phyloP scores from a whole-genome alignment of 768 basidiomycete species.

The Boletus tylopilopsis region DNA sequence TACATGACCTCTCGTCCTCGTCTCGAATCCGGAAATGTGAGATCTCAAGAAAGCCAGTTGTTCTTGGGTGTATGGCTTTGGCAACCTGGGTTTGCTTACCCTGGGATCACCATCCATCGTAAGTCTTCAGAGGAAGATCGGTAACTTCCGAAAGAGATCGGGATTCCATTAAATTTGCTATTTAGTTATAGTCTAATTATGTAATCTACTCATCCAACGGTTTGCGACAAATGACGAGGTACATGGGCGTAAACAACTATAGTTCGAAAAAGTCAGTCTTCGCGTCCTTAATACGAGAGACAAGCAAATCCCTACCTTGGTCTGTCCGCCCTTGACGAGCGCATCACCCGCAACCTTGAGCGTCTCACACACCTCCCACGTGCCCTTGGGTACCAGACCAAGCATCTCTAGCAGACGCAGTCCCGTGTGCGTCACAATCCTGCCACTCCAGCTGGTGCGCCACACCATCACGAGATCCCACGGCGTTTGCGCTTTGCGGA shows the following conservation, averaged over 20 bases:
- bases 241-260: slow-evolving; percentile 91
- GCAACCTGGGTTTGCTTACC: slow-evolving; percentile 62
- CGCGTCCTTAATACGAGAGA: not conserved
- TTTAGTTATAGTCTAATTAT: not conserved
- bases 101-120: slow-evolving; percentile 53
- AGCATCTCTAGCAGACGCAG: slow-evolving; percentile 74
- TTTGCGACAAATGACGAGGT: slow-evolving; percentile 61
- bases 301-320: slow-evolving; percentile 50
- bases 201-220: slow-evolving; percentile 27
- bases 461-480: slow-evolving; percentile 90
- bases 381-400: slow-evolving; percentile 87
- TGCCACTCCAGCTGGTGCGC: slow-evolving; percentile 88
- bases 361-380: slow-evolving; percentile 83
- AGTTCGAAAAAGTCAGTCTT: not conserved
- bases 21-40: slow-evolving; percentile 53
- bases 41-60: slow-evolving; percentile 56
- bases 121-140: slow-evolving; percentile 4
- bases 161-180: slow-evolving; percentile 17
- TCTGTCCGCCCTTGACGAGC: slow-evolving; percentile 80
- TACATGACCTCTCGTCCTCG: slow-evolving; percentile 53
- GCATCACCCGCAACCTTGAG: slow-evolving; percentile 78
- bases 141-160: slow-evolving; percentile 28
- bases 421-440: slow-evolving; percentile 76
- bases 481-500: slow-evolving; percentile 85
- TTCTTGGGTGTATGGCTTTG: slow-evolving; percentile 62